Conservation (phyloP, 139 green algal genomes). For the Chlorella sp. region DNA sequence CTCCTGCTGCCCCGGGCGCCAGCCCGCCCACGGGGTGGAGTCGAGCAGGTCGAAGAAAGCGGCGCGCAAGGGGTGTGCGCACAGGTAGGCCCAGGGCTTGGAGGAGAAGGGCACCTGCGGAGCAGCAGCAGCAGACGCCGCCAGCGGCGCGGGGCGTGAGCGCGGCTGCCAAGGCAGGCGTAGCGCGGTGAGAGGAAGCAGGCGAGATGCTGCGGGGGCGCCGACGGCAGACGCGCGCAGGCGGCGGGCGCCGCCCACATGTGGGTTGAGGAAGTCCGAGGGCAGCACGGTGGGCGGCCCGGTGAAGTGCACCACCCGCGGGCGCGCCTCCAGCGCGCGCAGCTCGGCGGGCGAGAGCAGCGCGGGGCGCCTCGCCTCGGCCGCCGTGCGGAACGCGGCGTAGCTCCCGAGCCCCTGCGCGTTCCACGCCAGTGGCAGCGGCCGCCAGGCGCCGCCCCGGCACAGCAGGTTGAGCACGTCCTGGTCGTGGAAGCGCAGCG, state of each 20-base stretch:
- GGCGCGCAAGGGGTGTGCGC: neutral
- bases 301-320: slow-evolving; percentile 19
- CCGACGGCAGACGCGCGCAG: no score
- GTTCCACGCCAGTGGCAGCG: slow-evolving; percentile 8
- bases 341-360: slow-evolving; percentile 2
- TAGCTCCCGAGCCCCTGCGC: slow-evolving; percentile 12
- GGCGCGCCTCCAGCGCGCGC: neutral
- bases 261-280: slow-evolving; percentile 3
- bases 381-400: neutral
- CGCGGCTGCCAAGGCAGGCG: neutral
- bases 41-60: slow-evolving; percentile 13
- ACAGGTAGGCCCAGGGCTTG: slow-evolving; percentile 29
- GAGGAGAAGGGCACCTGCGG: slow-evolving; percentile 19
- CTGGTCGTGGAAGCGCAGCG: slow-evolving; percentile 17
- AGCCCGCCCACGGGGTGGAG: slow-evolving; percentile 8
- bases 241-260: neutral
- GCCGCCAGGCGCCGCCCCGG: neutral
- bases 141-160: neutral
- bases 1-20: neutral
- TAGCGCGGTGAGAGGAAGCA: neutral
- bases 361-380: neutral
- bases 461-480: slow-evolving; percentile 19
- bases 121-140: neutral
- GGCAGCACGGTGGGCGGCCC: neutral
- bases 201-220: no score